Conservation (phyloP, 2,329 filamentous ascomycete species). For the Sporothrix protearum region DNA sequence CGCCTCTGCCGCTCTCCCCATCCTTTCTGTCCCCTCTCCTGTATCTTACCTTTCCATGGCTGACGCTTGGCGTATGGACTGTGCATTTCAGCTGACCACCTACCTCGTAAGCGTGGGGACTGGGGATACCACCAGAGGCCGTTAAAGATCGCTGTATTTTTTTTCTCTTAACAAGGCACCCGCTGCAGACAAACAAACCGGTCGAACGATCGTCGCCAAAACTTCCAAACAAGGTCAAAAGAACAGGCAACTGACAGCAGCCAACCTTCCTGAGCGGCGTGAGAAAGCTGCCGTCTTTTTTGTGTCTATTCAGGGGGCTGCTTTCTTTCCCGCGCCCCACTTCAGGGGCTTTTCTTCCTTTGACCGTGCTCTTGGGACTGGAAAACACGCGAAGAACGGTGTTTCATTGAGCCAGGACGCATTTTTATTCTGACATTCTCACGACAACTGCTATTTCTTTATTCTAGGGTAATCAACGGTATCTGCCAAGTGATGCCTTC, state of each 20-base stretch:
- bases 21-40: neutral
- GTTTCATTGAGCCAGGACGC: neutral
- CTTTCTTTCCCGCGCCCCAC: neutral
- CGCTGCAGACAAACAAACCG: neutral
- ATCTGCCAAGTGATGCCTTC: no score
- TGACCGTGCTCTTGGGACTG: neutral
- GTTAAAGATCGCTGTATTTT: neutral
- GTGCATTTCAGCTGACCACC: neutral
- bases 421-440: neutral
- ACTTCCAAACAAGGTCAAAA: neutral
- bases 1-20: neutral
- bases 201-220: neutral
- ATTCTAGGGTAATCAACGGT: no score
- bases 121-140: neutral
- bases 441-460: neutral
- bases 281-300: neutral
- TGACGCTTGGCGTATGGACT: neutral
- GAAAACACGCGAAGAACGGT: neutral
- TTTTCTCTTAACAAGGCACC: neutral
- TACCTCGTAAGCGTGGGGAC: neutral
- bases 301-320: constrained; percentile 1
- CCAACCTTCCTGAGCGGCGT: neutral
- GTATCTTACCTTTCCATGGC: neutral
- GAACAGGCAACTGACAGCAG: neutral
- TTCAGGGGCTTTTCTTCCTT: neutral